These are phyloP conservation scores for Russula griseocarnosa DNA, from an alignment of 768 basidiomycete species.

Conservation along the genomic window DNA sequence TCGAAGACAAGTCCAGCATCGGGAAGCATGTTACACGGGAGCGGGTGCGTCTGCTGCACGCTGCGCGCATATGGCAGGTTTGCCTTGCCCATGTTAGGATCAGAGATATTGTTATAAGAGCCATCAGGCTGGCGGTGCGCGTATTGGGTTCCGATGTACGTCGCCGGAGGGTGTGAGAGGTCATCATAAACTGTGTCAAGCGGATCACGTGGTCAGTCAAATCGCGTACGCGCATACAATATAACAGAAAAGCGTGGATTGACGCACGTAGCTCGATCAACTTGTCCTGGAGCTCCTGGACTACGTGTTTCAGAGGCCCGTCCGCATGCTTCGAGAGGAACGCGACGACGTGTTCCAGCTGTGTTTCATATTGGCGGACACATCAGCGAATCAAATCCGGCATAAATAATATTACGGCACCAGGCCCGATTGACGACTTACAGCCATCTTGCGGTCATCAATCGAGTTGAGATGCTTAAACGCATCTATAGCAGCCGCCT, in stretches of 20 bases:
- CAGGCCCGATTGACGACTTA: conserved; percentile 35
- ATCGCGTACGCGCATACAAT: not conserved
- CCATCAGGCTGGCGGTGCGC: conserved; percentile 76
- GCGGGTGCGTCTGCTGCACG: conserved; percentile 63
- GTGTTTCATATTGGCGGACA: conserved; percentile 31
- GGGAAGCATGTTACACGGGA: conserved; percentile 66
- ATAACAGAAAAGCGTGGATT: not conserved
- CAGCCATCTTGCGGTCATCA: conserved; percentile 76
- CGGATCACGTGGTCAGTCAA: not conserved
- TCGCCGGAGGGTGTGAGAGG: conserved; percentile 72
- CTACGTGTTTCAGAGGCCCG: conserved; percentile 40
- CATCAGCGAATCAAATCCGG: not conserved
- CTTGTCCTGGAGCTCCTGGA: conserved; percentile 39
- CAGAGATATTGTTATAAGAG: conserved; percentile 63
- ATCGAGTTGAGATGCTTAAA: conserved; percentile 56
- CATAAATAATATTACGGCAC: not conserved
- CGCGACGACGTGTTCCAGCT: conserved; percentile 61
- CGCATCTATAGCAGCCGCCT: conserved; percentile 61
- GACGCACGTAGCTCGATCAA: conserved; percentile 50
- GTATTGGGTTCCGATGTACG: conserved; percentile 58
- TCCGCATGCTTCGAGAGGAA: conserved; percentile 51
- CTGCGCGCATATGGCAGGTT: conserved; percentile 78
- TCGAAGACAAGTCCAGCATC: conserved; percentile 81
- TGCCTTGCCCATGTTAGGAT: conserved; percentile 73
- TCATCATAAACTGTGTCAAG: conserved; percentile 66